phyloP scores from a whole-genome alignment of 805 yeast species.

The Cyberlindnera euphorbiae region DNA sequence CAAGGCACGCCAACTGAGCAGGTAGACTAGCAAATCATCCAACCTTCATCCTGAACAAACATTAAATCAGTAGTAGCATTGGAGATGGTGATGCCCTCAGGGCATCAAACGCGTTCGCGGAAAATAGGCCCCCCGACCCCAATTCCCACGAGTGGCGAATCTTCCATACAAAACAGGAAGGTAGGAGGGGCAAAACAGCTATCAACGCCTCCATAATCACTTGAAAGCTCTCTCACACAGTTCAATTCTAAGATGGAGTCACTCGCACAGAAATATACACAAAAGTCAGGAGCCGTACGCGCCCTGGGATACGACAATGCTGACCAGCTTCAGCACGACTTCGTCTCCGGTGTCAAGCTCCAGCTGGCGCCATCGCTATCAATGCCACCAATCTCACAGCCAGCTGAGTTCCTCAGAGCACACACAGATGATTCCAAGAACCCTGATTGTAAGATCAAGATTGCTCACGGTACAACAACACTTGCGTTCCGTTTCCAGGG shows the following conservation, averaged over 20 bases:
- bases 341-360: constrained; percentile 29
- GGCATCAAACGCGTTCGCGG: neutral
- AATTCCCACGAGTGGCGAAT: neutral
- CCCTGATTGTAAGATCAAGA: constrained; percentile 91
- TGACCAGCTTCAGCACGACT: constrained; percentile 31
- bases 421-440: constrained; percentile 93
- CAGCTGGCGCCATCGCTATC: constrained; percentile 54
- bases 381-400: constrained; percentile 81
- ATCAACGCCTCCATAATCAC: neutral
- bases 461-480: constrained; percentile 99
- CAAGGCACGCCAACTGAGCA: constrained; percentile 22
- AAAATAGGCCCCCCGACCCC: neutral
- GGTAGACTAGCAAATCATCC: no score
- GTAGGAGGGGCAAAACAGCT: neutral
- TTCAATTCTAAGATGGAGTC: no score
- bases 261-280: constrained; percentile 20
- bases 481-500: constrained; percentile 94
- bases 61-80: no score
- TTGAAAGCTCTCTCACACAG: no score
- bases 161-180: no score
- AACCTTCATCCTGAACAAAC: no score
- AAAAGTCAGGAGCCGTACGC: constrained; percentile 9
- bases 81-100: no score
- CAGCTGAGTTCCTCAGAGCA: constrained; percentile 92
- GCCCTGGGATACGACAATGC: constrained; percentile 26